phyloP scores from a whole-genome alignment of 164 flowering plant genomes.

The Hamamelis virginiana region DNA sequence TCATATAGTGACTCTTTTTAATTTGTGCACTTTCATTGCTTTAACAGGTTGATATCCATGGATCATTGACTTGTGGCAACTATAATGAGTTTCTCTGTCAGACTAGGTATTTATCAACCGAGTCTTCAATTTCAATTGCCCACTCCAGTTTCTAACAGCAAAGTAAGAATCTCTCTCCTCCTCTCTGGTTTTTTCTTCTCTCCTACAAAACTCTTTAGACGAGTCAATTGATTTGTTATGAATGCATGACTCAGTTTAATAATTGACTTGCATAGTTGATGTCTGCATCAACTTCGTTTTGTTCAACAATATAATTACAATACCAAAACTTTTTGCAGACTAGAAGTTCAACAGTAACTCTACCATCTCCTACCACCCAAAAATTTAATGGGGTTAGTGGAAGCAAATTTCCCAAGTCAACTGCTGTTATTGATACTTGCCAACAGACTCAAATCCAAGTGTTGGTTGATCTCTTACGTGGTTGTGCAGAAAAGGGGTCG shows the following conservation, averaged over 20 bases:
- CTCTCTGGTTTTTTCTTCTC: slow-evolving; percentile 1
- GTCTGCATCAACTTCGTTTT: too few relatives aligned
- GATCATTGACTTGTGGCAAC: not conserved
- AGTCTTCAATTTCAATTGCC: not conserved
- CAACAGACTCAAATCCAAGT: slow-evolving; percentile 17
- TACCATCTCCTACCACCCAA: slow-evolving; percentile 11
- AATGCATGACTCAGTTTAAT: too few relatives aligned
- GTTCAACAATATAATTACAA: not conserved
- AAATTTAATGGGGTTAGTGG: slow-evolving; percentile 1
- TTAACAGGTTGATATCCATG: too few relatives aligned
- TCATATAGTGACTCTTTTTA: not conserved
- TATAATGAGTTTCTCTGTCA: slow-evolving; percentile 20
- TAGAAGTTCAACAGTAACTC: slow-evolving; percentile 7
- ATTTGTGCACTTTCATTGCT: not conserved
- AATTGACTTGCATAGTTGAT: too few relatives aligned
- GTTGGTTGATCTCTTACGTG: slow-evolving; percentile 39
- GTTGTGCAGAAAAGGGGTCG: slow-evolving; percentile 29
- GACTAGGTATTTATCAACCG: slow-evolving; percentile 8
- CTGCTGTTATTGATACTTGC: not conserved
- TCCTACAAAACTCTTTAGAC: not conserved
- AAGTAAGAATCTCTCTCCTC: slow-evolving; percentile 16
- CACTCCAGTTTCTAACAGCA: not conserved
- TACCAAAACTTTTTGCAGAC: slow-evolving; percentile 18
- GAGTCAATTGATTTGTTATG: not conserved
- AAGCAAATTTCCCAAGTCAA: slow-evolving; percentile 8